These are phyloP conservation scores for Xerocomellus dryophilus DNA, from an alignment of 768 basidiomycete genomes.

Conservation along the genomic window DNA sequence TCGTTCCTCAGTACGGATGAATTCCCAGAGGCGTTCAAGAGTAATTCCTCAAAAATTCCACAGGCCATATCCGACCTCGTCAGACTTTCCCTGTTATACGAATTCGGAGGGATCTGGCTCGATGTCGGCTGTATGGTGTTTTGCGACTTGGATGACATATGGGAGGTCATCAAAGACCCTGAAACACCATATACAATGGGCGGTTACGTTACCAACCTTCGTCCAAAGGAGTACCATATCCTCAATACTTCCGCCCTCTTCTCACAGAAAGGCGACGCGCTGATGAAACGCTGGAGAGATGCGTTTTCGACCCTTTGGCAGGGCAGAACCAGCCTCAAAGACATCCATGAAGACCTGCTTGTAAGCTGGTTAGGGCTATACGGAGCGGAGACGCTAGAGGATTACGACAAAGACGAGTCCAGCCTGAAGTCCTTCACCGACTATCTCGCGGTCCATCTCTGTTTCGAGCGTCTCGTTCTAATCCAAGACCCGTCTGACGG, in stretches of 20 bases:
- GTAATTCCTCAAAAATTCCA: background rate
- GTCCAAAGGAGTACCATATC: slow-evolving; percentile 4
- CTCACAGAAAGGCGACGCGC: background rate
- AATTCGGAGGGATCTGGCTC: slow-evolving; percentile 6
- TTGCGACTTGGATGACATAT: background rate
- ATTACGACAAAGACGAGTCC: background rate
- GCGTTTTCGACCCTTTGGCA: background rate
- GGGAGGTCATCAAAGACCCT: background rate
- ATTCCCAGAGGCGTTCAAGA: background rate
- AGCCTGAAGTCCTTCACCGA: background rate
- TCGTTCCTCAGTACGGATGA: background rate
- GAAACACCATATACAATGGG: background rate
- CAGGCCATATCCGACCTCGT: background rate
- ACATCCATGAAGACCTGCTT: background rate
- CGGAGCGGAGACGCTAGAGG: background rate
- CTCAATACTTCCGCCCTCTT: slow-evolving; percentile 4
- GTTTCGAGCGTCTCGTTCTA: background rate
- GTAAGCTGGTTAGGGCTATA: slow-evolving; percentile 1
- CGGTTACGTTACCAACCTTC: slow-evolving; percentile 3
- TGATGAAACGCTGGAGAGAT: slow-evolving; percentile 2
- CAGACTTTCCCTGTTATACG: background rate
- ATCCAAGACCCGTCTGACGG: background rate
- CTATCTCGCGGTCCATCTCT: background rate
- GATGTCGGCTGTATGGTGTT: slow-evolving; percentile 5
- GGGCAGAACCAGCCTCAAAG: background rate